Percentiles rank a stretch among this genome's conserved stretches.
Evolutionary conservation across 2,329 filamentous ascomycete species (phyloP).

Genomic region (Parafenestella ontariensis): DNA sequence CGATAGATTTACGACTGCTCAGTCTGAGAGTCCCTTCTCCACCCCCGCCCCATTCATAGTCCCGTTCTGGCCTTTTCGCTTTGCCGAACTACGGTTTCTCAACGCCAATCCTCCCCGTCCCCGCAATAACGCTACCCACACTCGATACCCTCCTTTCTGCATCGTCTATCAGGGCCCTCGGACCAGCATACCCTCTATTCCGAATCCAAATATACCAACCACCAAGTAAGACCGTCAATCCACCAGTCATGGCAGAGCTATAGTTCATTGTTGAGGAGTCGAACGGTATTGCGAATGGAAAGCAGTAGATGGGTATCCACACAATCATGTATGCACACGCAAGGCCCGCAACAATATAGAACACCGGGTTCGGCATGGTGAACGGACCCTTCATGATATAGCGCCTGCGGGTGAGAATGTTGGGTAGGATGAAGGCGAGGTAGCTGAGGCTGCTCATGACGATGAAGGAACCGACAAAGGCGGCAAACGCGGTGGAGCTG

Average conservation of each 20-base stretch:
- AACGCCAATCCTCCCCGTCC: background rate
- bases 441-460: slow-evolving; percentile 65
- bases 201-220: slow-evolving; percentile 53
- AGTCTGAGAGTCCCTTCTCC: background rate
- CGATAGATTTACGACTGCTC: background rate
- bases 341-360: slow-evolving; percentile 59
- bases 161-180: slow-evolving; percentile 35
- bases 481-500: slow-evolving; percentile 70
- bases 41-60: background rate
- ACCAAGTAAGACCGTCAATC: slow-evolving; percentile 58
- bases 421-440: slow-evolving; percentile 66
- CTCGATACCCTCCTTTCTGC: no score
- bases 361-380: slow-evolving; percentile 53
- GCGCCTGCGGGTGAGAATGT: slow-evolving; percentile 49
- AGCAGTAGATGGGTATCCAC: slow-evolving; percentile 71
- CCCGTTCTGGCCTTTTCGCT: background rate
- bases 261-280: slow-evolving; percentile 62
- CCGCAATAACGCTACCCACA: background rate
- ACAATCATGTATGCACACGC: slow-evolving; percentile 65
- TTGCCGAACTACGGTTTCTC: background rate
- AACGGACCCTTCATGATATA: slow-evolving; percentile 65
- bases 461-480: slow-evolving; percentile 68
- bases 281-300: slow-evolving; percentile 56
- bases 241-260: slow-evolving; percentile 60
- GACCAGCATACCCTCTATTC: slow-evolving; percentile 49